These are phyloP conservation scores for Dysphania ambrosioides DNA, from an alignment of 148 eudicot species.

Conservation along the genomic window DNA sequence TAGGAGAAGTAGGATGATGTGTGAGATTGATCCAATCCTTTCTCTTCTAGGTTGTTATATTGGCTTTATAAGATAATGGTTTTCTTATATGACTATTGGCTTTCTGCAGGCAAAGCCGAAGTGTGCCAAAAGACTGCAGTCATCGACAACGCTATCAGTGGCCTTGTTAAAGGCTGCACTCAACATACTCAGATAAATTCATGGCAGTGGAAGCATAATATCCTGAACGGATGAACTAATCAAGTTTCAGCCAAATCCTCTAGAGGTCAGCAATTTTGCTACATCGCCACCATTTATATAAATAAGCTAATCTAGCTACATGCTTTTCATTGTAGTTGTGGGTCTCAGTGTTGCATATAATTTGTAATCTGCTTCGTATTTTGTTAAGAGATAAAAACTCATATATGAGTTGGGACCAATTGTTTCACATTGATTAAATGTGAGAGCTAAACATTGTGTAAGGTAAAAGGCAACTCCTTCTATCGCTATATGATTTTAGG, in stretches of 20 bases:
- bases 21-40: too few relatives aligned
- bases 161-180: neutral
- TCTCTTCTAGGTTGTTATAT: too few relatives aligned
- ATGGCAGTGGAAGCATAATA: neutral
- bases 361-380: neutral
- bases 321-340: neutral
- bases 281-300: neutral
- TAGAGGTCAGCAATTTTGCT: neutral
- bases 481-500: too few relatives aligned
- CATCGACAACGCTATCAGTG: neutral
- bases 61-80: too few relatives aligned
- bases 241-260: too few relatives aligned
- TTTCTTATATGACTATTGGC: too few relatives aligned
- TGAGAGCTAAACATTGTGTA: too few relatives aligned
- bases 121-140: neutral
- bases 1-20: too few relatives aligned
- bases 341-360: neutral
- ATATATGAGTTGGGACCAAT: too few relatives aligned
- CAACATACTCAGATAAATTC: neutral
- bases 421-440: too few relatives aligned
- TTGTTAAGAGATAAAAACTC: too few relatives aligned
- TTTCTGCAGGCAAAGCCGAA: neutral
- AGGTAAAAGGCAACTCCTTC: too few relatives aligned
- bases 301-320: neutral
- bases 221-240: neutral